Conservation (phyloP, 148 eudicot genomes). For the Bassia scoparia region DNA sequence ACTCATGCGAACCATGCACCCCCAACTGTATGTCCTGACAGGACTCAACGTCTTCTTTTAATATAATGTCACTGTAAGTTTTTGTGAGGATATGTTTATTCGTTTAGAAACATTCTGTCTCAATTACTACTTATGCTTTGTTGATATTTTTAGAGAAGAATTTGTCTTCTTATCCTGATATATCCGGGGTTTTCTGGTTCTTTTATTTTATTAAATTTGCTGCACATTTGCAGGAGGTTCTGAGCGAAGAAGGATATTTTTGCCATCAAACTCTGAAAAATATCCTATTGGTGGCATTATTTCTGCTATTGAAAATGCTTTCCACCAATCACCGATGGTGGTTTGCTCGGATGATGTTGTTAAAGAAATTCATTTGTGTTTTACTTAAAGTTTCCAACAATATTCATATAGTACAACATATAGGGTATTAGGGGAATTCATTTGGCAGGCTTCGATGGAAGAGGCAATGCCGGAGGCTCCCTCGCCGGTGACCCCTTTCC, state of each 20-base stretch:
- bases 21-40: conserved; percentile 67
- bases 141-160: too few species aligned
- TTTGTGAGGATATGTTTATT: neutral
- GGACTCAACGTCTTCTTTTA: conserved; percentile 74
- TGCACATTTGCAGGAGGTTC: conserved; percentile 52
- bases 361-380: conserved; percentile 72
- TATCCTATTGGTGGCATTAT: conserved; percentile 84
- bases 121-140: neutral
- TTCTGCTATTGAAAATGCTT: conserved; percentile 85
- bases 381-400: too few species aligned
- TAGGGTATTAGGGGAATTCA: too few species aligned
- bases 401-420: too few species aligned
- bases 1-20: too few species aligned
- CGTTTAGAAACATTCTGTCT: neutral
- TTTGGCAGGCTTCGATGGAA: too few species aligned
- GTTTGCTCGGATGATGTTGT: conserved; percentile 63
- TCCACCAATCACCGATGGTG: conserved; percentile 68
- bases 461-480: too few species aligned
- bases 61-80: conserved; percentile 83
- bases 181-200: neutral
- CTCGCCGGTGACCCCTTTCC: too few species aligned
- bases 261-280: conserved; percentile 84
- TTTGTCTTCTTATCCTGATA: neutral
- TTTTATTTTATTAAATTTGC: conserved; percentile 6
- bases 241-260: conserved; percentile 75